A percentile compares a stretch with the other conserved stretches of the same genome.
These are phyloP conservation scores for Leishmania major DNA, from an alignment of 208 protist genomes.

Conservation along the genomic window DNA sequence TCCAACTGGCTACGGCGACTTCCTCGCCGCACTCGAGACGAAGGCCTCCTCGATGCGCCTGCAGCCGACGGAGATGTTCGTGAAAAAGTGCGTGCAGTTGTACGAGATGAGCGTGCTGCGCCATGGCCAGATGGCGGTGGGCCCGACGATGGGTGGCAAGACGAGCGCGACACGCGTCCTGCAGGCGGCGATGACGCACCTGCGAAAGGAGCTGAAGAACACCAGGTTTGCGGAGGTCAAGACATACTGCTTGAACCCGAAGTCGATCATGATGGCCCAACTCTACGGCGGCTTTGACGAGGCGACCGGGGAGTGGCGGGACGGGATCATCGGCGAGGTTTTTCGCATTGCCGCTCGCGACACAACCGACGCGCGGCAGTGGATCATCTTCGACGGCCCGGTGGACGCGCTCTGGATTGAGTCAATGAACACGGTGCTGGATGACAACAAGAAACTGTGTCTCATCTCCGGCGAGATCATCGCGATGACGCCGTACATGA, in stretches of 20 bases:
- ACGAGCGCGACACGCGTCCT: constrained; percentile 86
- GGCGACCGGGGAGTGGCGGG: constrained; percentile 96
- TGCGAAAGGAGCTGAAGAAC: constrained; percentile 67
- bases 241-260: constrained; percentile 95
- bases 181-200: constrained; percentile 86
- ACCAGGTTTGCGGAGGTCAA: constrained; percentile 85
- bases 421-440: constrained; percentile 96
- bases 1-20: constrained; percentile 91
- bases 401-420: constrained; percentile 97
- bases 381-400: constrained; percentile 97
- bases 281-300: constrained; percentile 97
- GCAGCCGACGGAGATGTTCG: constrained; percentile 95
- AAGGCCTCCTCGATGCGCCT: constrained; percentile 76
- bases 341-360: constrained; percentile 92
- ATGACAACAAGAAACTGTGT: constrained; percentile 97
- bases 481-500: constrained; percentile 95
- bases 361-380: constrained; percentile 87
- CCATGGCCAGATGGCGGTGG: constrained; percentile 98
- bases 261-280: constrained; percentile 98
- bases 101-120: constrained; percentile 98
- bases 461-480: constrained; percentile 96
- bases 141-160: constrained; percentile 97
- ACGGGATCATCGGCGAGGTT: constrained; percentile 95
- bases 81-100: constrained; percentile 97
- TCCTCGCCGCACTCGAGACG: constrained; percentile 80